Percentiles rank a stretch among this genome's conserved stretches.
These are phyloP conservation scores for Acephala macrosclerotiorum DNA, from an alignment of 2,329 filamentous ascomycete genomes.

Conservation along the genomic window DNA sequence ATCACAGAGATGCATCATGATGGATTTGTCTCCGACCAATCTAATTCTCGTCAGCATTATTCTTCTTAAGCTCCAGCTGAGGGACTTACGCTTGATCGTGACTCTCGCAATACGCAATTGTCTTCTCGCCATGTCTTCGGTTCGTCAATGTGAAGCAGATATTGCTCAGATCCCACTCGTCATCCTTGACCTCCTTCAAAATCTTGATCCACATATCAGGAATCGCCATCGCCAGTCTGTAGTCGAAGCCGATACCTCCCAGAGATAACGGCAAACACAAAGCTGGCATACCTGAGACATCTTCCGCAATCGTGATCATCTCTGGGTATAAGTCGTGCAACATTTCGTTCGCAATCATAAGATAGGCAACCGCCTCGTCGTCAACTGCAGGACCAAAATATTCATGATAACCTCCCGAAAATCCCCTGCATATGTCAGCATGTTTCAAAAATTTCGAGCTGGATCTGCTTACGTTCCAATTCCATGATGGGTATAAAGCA, in stretches of 20 bases:
- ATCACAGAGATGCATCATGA: slow-evolving; percentile 98
- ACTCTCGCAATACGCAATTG: slow-evolving; percentile 95
- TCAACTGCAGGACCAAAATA: slow-evolving; percentile 93
- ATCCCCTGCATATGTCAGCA: slow-evolving; percentile 66
- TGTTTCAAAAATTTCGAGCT: neutral
- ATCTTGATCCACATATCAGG: slow-evolving; percentile 99
- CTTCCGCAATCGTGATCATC: slow-evolving; percentile 91
- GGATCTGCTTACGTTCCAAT: slow-evolving; percentile 84
- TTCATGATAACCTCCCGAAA: slow-evolving; percentile 97
- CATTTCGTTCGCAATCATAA: slow-evolving; percentile 97
- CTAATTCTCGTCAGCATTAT: slow-evolving; percentile 54
- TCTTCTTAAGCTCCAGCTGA: neutral
- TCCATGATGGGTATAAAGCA: slow-evolving; percentile 95
- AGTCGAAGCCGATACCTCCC: slow-evolving; percentile 96
- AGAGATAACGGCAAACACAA: slow-evolving; percentile 85
- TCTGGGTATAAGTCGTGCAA: slow-evolving; percentile 89
- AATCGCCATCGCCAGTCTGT: slow-evolving; percentile 95
- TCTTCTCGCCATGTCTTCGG: slow-evolving; percentile 94
- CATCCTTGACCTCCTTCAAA: slow-evolving; percentile 89
- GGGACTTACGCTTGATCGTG: slow-evolving; percentile 90
- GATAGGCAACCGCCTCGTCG: slow-evolving; percentile 91
- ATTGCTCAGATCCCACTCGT: slow-evolving; percentile 84
- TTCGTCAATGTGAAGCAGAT: slow-evolving; percentile 91
- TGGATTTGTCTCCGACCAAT: slow-evolving; percentile 92
- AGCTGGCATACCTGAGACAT: slow-evolving; percentile 99